Conservation (phyloP, 805 yeast species). For the Metschnikowia baotianmanensis region DNA sequence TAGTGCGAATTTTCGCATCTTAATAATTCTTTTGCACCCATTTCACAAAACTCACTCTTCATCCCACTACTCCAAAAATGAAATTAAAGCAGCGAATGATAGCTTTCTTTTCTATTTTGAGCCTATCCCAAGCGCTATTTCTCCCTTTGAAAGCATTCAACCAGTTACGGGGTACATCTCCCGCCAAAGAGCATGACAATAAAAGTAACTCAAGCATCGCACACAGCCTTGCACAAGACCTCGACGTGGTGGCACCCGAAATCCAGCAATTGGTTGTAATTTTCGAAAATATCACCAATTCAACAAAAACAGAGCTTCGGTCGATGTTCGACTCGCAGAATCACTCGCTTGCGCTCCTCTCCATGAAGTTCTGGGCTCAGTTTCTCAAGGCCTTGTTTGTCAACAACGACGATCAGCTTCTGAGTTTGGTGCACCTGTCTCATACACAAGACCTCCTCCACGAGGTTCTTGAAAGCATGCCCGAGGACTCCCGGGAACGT, state of each 20-base stretch:
- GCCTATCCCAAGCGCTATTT: background rate
- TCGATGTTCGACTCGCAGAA: constrained; percentile 5
- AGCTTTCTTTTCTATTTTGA: background rate
- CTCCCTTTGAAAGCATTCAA: constrained; percentile 1
- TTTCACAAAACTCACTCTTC: background rate
- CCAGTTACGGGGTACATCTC: background rate
- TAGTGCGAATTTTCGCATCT: background rate
- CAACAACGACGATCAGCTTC: background rate
- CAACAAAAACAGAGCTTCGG: constrained; percentile 1
- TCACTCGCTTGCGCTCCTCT: constrained; percentile 1
- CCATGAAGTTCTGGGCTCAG: constrained; percentile 3
- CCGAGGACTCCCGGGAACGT: too few relatives aligned
- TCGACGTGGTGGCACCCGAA: background rate
- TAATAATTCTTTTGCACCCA: constrained; percentile 3
- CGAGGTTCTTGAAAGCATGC: too few relatives aligned
- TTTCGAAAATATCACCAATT: constrained; percentile 3
- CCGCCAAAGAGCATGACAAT: background rate
- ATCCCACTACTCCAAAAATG: background rate
- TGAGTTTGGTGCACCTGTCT: background rate
- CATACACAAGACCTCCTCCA: constrained; percentile 1
- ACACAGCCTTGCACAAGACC: background rate
- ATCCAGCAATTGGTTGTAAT: constrained; percentile 3
- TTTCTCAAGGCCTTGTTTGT: constrained; percentile 1
- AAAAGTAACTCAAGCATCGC: background rate
- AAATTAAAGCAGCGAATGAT: constrained; percentile 1